A percentile compares a stretch with the other conserved stretches of the same genome.
phyloP scores from a whole-genome alignment of 768 basidiomycete species.

The Mrakia frigida region DNA sequence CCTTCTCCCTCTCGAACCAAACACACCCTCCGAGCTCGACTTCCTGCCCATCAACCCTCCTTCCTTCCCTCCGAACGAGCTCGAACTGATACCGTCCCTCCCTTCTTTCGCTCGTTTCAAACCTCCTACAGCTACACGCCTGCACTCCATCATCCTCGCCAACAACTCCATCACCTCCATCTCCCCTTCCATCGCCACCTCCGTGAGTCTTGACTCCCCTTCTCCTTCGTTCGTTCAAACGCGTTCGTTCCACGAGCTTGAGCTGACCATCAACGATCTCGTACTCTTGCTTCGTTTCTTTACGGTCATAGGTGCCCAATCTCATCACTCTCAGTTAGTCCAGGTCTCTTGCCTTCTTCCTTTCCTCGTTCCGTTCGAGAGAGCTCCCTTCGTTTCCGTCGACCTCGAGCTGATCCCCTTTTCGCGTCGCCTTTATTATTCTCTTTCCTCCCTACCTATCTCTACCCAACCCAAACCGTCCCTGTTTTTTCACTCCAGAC shows the following conservation, averaged over 20 bases:
- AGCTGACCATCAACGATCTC: constrained; percentile 24
- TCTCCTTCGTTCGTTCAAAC: neutral
- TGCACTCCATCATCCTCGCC: constrained; percentile 30
- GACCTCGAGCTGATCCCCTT: neutral
- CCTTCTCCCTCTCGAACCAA: too few species aligned
- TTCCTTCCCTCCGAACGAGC: neutral
- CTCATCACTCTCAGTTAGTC: constrained; percentile 43
- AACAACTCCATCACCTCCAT: constrained; percentile 31
- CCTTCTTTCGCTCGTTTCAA: neutral
- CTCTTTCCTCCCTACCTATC: neutral
- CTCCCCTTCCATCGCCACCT: constrained; percentile 18
- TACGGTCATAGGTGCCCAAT: constrained; percentile 41
- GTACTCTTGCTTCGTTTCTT: constrained; percentile 32
- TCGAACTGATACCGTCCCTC: neutral
- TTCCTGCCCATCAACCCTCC: neutral
- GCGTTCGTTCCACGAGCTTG: neutral
- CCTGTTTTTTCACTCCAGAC: constrained; percentile 34
- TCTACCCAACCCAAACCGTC: neutral
- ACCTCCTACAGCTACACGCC: constrained; percentile 27
- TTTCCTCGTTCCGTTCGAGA: neutral
- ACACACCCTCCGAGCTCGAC: neutral
- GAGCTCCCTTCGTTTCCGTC: too few species aligned
- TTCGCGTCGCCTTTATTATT: neutral
- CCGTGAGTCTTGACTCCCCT: neutral
- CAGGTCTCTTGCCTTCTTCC: neutral